Conservation (phyloP, 352 stramenopile species). For the Halophytophthora batemanensis region DNA sequence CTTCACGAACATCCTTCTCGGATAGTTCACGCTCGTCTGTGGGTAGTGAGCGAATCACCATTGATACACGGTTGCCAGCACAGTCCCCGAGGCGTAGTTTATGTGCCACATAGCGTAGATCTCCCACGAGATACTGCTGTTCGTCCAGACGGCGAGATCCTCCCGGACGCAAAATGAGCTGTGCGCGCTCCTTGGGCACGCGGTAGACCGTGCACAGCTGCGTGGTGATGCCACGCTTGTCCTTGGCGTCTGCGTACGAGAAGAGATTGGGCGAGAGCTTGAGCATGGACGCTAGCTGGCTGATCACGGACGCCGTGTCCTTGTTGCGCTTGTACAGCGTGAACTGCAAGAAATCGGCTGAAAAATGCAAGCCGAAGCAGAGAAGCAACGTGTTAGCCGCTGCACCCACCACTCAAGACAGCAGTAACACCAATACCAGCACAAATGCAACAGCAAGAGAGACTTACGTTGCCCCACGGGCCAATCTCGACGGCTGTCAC, state of each 20-base stretch:
- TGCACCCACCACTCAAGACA: neutral
- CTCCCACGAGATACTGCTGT: slow-evolving; percentile 86
- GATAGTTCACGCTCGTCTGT: slow-evolving; percentile 45
- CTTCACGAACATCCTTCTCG: slow-evolving; percentile 22
- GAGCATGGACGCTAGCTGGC: slow-evolving; percentile 69
- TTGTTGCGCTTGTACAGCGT: slow-evolving; percentile 97
- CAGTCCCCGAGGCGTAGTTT: slow-evolving; percentile 88
- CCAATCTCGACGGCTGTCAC: slow-evolving; percentile 62
- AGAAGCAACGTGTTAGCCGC: neutral
- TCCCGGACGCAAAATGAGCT: slow-evolving; percentile 36
- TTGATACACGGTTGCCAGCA: slow-evolving; percentile 91
- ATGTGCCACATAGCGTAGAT: slow-evolving; percentile 87
- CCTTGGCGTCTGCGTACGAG: slow-evolving; percentile 94
- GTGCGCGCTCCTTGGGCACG: slow-evolving; percentile 58
- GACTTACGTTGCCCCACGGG: slow-evolving; percentile 66
- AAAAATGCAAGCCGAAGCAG: slow-evolving; percentile 14
- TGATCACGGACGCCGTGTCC: slow-evolving; percentile 87
- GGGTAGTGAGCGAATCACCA: slow-evolving; percentile 90
- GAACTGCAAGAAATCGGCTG: slow-evolving; percentile 92
- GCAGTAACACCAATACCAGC: neutral
- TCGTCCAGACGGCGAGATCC: slow-evolving; percentile 50
- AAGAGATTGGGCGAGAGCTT: slow-evolving; percentile 72
- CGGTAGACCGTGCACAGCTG: slow-evolving; percentile 94
- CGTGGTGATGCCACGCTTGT: slow-evolving; percentile 95
- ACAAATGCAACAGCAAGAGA: neutral